phyloP scores from a whole-genome alignment of 2,329 filamentous ascomycete species.

The Sporothrix euskadiensis region DNA sequence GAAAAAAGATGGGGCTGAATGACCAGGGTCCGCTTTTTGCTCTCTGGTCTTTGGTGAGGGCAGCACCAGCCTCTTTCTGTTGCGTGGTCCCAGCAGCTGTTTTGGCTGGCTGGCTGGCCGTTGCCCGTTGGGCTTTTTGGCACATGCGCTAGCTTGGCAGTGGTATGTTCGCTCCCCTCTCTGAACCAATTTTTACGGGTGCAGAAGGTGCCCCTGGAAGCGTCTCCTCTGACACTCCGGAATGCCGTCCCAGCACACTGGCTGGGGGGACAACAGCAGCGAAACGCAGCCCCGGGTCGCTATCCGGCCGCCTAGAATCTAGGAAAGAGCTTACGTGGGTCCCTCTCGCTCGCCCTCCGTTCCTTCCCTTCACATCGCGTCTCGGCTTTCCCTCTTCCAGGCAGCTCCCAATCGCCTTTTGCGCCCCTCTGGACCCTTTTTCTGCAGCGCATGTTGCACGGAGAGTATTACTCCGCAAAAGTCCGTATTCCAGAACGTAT shows the following conservation, averaged over 20 bases:
- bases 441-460: background rate
- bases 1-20: conserved; percentile 10
- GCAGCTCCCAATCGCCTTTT: conserved; percentile 12
- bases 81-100: conserved; percentile 6
- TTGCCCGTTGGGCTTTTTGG: conserved; percentile 9
- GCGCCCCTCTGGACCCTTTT: background rate
- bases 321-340: conserved; percentile 19
- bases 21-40: conserved; percentile 11
- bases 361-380: background rate
- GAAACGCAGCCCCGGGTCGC: background rate
- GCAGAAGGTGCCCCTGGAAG: background rate
- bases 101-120: conserved; percentile 4
- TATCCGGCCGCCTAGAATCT: conserved; percentile 13
- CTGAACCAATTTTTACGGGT: background rate
- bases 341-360: background rate
- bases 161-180: conserved; percentile 1
- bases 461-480: background rate
- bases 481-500: background rate
- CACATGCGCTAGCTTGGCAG: conserved; percentile 5
- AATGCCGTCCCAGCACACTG: background rate
- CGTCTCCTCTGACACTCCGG: background rate
- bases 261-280: conserved; percentile 12
- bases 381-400: conserved; percentile 3
- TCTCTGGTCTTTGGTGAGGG: too few relatives aligned
- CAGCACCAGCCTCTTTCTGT: conserved; percentile 12